A percentile compares a stretch with the other conserved stretches of the same genome.
Conservation (phyloP, 2,329 filamentous ascomycete genomes). For the Aphanocladium album region DNA sequence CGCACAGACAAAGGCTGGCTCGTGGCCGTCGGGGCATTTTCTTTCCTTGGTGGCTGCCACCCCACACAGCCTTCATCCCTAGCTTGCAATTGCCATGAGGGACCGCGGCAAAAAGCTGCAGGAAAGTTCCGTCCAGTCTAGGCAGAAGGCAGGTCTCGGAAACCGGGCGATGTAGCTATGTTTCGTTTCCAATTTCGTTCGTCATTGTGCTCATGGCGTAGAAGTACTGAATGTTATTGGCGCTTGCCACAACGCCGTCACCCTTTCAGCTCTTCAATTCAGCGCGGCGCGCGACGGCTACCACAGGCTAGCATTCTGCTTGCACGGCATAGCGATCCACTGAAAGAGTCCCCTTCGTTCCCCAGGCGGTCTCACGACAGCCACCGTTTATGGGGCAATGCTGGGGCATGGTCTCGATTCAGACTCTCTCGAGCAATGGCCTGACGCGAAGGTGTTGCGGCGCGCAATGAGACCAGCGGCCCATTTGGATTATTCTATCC, state of each 20-base stretch:
- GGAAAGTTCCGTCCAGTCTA: background rate
- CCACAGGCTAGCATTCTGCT: background rate
- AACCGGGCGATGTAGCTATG: background rate
- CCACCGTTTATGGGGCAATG: slow-evolving; percentile 6
- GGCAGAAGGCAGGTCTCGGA: background rate
- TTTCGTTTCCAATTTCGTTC: background rate
- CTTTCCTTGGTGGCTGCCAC: background rate
- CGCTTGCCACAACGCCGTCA: background rate
- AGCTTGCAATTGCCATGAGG: background rate
- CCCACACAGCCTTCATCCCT: background rate
- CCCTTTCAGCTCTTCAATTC: slow-evolving; percentile 5
- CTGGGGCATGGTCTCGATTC: background rate
- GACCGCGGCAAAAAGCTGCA: background rate
- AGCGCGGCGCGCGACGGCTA: background rate
- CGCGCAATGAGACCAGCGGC: background rate
- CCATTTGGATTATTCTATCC: background rate
- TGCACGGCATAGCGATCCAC: background rate
- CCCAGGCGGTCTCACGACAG: background rate
- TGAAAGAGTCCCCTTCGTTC: background rate
- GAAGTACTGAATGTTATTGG: background rate
- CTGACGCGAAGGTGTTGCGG: background rate
- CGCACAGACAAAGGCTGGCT: background rate
- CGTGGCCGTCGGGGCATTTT: background rate
- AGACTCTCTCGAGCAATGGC: background rate
- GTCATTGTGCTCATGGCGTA: background rate